Percentiles rank a stretch among this genome's conserved stretches.
These are phyloP conservation scores for Elaeagnus macrophylla DNA, from an alignment of 306 rosid species.

Conservation along the genomic window DNA sequence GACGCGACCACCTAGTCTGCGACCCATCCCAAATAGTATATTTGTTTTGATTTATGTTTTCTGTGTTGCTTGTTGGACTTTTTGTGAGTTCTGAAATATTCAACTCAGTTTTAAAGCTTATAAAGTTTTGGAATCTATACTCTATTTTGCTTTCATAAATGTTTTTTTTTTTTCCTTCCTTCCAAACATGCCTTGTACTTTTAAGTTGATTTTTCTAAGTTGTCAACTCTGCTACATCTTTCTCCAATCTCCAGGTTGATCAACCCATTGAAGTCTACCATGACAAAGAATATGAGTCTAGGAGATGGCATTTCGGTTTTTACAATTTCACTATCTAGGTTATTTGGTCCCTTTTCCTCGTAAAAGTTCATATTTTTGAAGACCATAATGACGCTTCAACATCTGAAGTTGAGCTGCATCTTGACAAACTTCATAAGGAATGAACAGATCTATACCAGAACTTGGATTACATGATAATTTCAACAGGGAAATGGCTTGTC, in stretches of 20 bases:
- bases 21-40: no score
- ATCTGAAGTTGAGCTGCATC: constrained; percentile 77
- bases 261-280: constrained; percentile 58
- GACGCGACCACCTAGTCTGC: no score
- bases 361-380: constrained; percentile 75
- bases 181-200: no score
- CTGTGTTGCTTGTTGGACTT: no score
- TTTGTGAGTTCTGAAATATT: neutral
- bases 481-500: constrained; percentile 94
- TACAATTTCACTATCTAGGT: constrained; percentile 60
- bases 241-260: constrained; percentile 77
- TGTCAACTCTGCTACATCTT: constrained; percentile 20
- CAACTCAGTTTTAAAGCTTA: constrained; percentile 1
- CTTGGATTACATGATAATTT: constrained; percentile 69
- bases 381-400: constrained; percentile 77
- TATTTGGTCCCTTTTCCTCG: constrained; percentile 86
- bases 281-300: constrained; percentile 65
- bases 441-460: constrained; percentile 50
- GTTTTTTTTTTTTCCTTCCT: neutral
- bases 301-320: constrained; percentile 63
- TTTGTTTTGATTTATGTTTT: no score
- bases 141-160: neutral
- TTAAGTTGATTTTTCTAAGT: no score
- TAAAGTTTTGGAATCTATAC: neutral
- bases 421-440: constrained; percentile 56